Conservation (phyloP, 768 basidiomycete species). For the Trametes cinnabarina region DNA sequence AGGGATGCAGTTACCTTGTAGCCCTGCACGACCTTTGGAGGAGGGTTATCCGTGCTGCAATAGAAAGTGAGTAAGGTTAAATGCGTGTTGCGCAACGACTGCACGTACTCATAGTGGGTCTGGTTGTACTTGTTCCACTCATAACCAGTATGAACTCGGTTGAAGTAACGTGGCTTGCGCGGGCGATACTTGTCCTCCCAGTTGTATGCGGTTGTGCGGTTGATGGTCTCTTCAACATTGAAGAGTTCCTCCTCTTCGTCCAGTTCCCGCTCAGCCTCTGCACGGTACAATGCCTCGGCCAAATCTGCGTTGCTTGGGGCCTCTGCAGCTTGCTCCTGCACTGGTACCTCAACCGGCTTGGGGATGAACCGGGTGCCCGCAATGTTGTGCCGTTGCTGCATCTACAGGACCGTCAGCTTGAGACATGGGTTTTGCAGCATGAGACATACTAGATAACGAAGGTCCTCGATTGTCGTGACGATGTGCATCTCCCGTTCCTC, state of each 20-base stretch:
- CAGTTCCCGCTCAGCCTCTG: constrained; percentile 87
- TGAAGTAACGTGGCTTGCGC: constrained; percentile 96
- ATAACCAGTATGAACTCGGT: constrained; percentile 97
- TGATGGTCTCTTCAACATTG: constrained; percentile 88
- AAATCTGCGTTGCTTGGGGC: constrained; percentile 65
- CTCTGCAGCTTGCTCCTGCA: constrained; percentile 57
- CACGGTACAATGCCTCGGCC: constrained; percentile 86
- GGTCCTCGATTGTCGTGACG: constrained; percentile 65
- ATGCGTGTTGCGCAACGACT: not conserved
- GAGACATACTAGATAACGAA: constrained; percentile 58
- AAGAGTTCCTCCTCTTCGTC: constrained; percentile 97
- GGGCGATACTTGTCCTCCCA: constrained; percentile 99
- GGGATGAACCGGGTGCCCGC: constrained; percentile 87
- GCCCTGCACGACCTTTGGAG: constrained; percentile 98
- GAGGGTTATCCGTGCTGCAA: constrained; percentile 91
- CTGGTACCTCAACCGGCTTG: constrained; percentile 61
- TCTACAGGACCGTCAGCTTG: constrained; percentile 41
- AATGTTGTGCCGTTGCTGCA: constrained; percentile 75
- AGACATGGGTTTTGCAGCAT: no score
- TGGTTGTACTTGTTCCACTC: constrained; percentile 99
- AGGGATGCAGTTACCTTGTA: constrained; percentile 68
- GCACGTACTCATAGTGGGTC: constrained; percentile 94
- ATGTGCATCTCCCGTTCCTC: constrained; percentile 86
- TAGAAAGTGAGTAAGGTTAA: constrained; percentile 1
- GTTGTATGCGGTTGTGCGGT: constrained; percentile 81